Evolutionary conservation across 805 yeast species (phyloP).

Genomic region (Ascoidea rubescens): DNA sequence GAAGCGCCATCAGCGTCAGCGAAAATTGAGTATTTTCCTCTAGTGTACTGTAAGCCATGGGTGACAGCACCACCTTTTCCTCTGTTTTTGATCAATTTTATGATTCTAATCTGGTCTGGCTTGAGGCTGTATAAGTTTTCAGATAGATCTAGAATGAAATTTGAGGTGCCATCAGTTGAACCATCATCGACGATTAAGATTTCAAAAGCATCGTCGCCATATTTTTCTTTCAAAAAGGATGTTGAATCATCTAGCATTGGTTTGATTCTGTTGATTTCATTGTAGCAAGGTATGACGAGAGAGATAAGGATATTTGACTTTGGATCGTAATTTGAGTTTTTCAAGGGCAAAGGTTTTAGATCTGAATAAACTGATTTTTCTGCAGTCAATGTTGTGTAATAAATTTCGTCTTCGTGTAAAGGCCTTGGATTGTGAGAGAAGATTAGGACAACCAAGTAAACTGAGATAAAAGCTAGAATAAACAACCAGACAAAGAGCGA

Average conservation of each 20-base stretch:
- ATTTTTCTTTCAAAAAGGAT: conserved; percentile 28
- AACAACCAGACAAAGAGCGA: no score
- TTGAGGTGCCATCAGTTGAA: conserved; percentile 66
- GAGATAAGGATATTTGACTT: conserved; percentile 39
- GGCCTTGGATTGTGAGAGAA: conserved; percentile 54
- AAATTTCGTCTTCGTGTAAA: conserved; percentile 37
- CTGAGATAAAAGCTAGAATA: conserved; percentile 8
- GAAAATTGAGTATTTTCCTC: conserved; percentile 67
- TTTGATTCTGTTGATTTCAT: conserved; percentile 64
- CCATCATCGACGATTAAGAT: conserved; percentile 88
- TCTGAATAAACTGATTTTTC: conserved; percentile 8
- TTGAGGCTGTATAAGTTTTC: conserved; percentile 26
- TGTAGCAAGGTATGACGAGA: conserved; percentile 87
- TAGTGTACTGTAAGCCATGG: conserved; percentile 68
- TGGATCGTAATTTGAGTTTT: conserved; percentile 18
- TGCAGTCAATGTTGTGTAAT: conserved; percentile 35
- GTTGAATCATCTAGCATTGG: conserved; percentile 62
- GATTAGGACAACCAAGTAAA: conserved; percentile 27
- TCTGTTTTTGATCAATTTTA: conserved; percentile 59
- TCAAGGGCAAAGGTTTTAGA: conserved; percentile 21
- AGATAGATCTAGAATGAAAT: conserved; percentile 52
- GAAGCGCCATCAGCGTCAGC: conserved; percentile 99
- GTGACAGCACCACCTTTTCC: conserved; percentile 97
- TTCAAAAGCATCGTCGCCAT: conserved; percentile 39
- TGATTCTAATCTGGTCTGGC: conserved; percentile 55